Evolutionary conservation across 1,284 basidiomycete species (phyloP), one percentile per base, ranked within the genome.

Genomic region (Naganishia cerealis): DNA sequence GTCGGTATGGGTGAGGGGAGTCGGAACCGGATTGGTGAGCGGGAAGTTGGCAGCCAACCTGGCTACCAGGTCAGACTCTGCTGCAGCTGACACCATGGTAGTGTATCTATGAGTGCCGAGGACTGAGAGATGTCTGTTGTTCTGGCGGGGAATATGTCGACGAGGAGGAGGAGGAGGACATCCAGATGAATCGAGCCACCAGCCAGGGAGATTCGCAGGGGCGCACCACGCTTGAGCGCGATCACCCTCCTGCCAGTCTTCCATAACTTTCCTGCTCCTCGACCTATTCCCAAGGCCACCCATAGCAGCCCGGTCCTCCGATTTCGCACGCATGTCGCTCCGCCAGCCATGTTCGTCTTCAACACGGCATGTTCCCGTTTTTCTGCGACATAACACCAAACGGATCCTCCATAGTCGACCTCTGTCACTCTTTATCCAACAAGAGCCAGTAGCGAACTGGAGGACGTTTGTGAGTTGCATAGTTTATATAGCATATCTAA

Each of bases 21-120:
- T 89, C 13, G 95, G 95, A 58, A 89, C 83, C 12, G 95, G 94
- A 61, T 86, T 85, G 5, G 94, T 91, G 71, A 97, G 82, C 18
- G 94, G 91, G 75, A 97, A 92, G 24, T 76, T 76, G 33, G 77
- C 75, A 26, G 78, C 69, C 2, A 81, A 77, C 38, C 74, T 73
- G 70, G 50, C 42, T 40, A 63, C 50, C 42, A 63, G 50, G 40
- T 63, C 61, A 38, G 61, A 42, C 13, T 63, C 50, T n/a, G 50
- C 40, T 18, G 50, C 39, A 21, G 61, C 61, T 36, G 61, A 63
- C 7, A 63, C 61, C 61, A 63, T 63, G 40, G 24, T 53, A 48
- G 43, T 24, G 21, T 50, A 50, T 24, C 1, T n/a, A 21, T n/a
- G 8, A 24, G 46, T 46, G 7, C 24, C 46, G 21, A 50, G 6